Conservation (phyloP, 495 filamentous ascomycete genomes). For the Letharia lupina region DNA sequence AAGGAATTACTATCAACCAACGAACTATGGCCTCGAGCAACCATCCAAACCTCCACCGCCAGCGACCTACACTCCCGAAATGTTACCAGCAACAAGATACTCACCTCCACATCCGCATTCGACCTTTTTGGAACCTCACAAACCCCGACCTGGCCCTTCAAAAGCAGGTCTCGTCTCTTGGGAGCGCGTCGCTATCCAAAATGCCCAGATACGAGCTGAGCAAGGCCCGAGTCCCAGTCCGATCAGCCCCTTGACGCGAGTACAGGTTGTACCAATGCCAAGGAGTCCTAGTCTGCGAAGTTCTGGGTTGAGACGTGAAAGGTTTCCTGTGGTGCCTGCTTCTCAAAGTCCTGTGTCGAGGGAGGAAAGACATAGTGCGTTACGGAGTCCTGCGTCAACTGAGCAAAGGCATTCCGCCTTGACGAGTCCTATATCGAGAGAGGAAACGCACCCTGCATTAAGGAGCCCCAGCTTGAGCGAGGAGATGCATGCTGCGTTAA, state of each 20-base stretch:
- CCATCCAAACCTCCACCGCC: conserved; percentile 2
- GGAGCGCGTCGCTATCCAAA: conserved; percentile 23
- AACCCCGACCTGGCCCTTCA: conserved; percentile 1
- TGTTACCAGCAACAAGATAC: conserved; percentile 11
- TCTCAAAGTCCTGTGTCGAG: not conserved
- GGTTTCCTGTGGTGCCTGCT: not conserved
- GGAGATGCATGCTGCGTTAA: not conserved
- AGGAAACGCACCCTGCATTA: not conserved
- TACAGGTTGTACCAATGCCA: not conserved
- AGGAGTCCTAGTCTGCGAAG: not conserved
- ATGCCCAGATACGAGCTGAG: conserved; percentile 16
- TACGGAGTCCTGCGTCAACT: not conserved
- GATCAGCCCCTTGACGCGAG: conserved; percentile 15
- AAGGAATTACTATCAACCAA: conserved; percentile 7
- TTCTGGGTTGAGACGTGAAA: not conserved
- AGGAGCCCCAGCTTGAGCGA: not conserved
- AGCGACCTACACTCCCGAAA: not conserved
- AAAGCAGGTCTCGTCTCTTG: conserved; percentile 16
- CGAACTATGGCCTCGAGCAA: conserved; percentile 3
- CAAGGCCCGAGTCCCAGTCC: conserved; percentile 12
- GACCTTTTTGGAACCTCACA: conserved; percentile 6
- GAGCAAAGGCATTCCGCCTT: not conserved
- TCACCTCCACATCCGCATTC: conserved; percentile 11
- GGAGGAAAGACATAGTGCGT: not conserved
- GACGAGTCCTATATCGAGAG: not conserved